These are phyloP conservation scores for Inga oerstediana DNA, from an alignment of 306 rosid genomes.

Conservation along the genomic window DNA sequence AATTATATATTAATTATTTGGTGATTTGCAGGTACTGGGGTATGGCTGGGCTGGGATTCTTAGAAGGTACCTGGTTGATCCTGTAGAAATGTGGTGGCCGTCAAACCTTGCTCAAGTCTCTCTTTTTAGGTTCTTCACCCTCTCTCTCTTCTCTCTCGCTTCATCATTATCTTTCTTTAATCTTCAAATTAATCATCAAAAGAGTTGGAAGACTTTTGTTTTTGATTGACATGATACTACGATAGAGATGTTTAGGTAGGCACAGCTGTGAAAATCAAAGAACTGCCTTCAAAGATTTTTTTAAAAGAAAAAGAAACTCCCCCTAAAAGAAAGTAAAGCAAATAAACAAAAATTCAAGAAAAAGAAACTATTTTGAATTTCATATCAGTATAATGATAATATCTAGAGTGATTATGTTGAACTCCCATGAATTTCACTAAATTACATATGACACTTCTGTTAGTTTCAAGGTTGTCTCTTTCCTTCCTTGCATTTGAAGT, in stretches of 20 bases:
- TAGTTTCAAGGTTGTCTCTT: neutral
- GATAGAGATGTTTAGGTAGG: neutral
- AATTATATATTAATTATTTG: neutral
- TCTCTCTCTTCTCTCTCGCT: constrained; percentile 19
- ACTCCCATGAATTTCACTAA: neutral
- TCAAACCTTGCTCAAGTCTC: constrained; percentile 98
- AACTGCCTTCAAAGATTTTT: neutral
- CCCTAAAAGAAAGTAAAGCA: neutral
- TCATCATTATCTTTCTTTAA: constrained; percentile 2
- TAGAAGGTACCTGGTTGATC: constrained; percentile 91
- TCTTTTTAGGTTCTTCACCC: constrained; percentile 71
- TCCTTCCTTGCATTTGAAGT: neutral
- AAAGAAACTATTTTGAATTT: neutral
- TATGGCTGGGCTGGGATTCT: constrained; percentile 99
- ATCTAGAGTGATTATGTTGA: neutral
- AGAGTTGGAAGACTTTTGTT: neutral
- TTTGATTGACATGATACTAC: neutral
- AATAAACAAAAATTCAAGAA: neutral
- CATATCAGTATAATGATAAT: neutral
- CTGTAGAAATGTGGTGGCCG: constrained; percentile 99
- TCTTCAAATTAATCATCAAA: neutral
- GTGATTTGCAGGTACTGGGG: constrained; percentile 76
- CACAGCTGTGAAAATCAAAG: neutral
- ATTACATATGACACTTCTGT: neutral
- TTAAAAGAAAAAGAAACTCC: neutral